These are phyloP conservation scores for Cadophora malorum DNA, from an alignment of 2,329 filamentous ascomycete species.

Conservation along the genomic window DNA sequence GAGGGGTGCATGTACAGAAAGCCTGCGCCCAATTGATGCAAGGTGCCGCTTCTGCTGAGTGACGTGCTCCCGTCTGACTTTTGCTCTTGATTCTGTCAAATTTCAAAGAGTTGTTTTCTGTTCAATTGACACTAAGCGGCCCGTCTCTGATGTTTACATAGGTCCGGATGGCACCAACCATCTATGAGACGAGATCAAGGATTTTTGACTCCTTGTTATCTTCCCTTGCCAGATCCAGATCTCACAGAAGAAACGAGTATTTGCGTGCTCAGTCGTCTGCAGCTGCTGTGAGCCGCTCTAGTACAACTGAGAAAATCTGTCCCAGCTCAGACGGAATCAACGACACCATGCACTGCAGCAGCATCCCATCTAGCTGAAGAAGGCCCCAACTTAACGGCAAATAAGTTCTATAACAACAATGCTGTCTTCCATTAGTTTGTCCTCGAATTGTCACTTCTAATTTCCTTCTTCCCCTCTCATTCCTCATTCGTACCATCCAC, in stretches of 20 bases:
- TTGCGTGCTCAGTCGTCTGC: neutral
- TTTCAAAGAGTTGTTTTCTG: too few species aligned
- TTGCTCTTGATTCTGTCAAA: neutral
- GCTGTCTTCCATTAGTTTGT: neutral
- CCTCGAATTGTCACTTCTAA: neutral
- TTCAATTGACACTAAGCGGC: neutral
- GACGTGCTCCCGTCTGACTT: neutral
- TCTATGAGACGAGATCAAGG: neutral
- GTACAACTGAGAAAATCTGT: neutral
- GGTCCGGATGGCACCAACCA: too few species aligned
- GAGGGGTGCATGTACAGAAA: slow-evolving; percentile 1
- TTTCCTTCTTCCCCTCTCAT: neutral
- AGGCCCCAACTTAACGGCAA: neutral
- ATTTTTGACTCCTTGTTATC: neutral
- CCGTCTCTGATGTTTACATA: too few species aligned
- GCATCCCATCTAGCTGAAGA: neutral
- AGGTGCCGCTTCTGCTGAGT: neutral
- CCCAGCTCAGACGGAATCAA: neutral
- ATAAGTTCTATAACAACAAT: neutral
- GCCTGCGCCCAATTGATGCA: neutral
- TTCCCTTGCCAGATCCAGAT: neutral
- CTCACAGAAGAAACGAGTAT: neutral
- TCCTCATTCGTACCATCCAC: neutral
- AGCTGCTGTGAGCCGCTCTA: slow-evolving; percentile 5
- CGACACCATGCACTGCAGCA: slow-evolving; percentile 1